Evolutionary conservation across 257 asterid genomes (phyloP).

Genomic region (Solanum megistacrolobum): DNA sequence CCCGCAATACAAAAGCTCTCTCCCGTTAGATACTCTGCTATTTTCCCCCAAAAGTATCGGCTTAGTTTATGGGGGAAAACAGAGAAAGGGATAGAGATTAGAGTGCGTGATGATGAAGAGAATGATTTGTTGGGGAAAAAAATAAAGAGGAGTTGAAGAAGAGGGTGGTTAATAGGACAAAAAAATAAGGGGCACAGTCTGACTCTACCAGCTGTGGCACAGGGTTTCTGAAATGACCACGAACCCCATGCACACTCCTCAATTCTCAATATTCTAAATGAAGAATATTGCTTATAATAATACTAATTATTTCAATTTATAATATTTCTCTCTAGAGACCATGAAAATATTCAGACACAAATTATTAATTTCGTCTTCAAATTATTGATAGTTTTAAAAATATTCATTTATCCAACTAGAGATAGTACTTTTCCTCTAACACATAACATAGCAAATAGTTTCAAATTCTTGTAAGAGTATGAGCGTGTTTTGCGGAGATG

Average conservation of each 20-base stretch:
- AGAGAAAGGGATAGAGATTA: not conserved
- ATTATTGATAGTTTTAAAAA: too few species aligned
- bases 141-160: slow-evolving; percentile 2
- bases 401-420: too few species aligned
- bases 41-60: not conserved
- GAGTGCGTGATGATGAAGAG: slow-evolving; percentile 7
- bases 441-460: too few species aligned
- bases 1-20: slow-evolving; percentile 31
- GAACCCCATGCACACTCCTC: slow-evolving; percentile 1
- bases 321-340: too few species aligned
- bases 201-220: slow-evolving; percentile 28
- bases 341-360: too few species aligned
- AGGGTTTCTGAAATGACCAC: slow-evolving; percentile 15
- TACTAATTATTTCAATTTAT: too few species aligned
- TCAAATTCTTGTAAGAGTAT: too few species aligned
- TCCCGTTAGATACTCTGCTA: not conserved
- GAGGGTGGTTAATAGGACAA: slow-evolving; percentile 20
- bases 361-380: too few species aligned
- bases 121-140: not conserved
- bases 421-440: too few species aligned
- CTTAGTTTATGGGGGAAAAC: not conserved
- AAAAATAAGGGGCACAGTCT: slow-evolving; percentile 8
- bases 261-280: not conserved
- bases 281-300: too few species aligned
- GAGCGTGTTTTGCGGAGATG: too few species aligned